Percentiles rank a stretch among this genome's conserved stretches.
These are phyloP conservation scores for Wickerhamiella kazuoi DNA, from an alignment of 805 yeast species.

Conservation along the genomic window DNA sequence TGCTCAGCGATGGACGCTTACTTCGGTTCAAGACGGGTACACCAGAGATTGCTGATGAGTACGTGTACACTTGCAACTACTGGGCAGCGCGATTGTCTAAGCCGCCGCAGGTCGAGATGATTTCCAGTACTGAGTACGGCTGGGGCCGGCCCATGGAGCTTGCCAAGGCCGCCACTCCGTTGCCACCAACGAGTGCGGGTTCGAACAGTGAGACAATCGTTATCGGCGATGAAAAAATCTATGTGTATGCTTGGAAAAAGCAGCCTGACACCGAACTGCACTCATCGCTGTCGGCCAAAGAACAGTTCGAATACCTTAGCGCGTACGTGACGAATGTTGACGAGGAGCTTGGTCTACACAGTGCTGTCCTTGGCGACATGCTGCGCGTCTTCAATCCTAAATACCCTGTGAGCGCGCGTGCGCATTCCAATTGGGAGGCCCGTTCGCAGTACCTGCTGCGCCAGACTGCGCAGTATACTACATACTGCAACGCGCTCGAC, in stretches of 20 bases:
- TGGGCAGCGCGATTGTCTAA: conserved; percentile 82
- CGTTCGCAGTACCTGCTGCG: conserved; percentile 18
- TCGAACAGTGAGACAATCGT: conserved; percentile 7
- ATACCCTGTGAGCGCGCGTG: conserved; percentile 14
- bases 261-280: conserved; percentile 18
- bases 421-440: conserved; percentile 20
- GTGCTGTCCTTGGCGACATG: conserved; percentile 23
- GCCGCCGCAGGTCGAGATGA: conserved; percentile 53
- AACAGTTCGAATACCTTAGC: conserved; percentile 27
- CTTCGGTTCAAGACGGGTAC: conserved; percentile 52
- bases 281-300: conserved; percentile 17
- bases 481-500: conserved; percentile 10
- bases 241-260: conserved; percentile 21
- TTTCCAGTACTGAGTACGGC: conserved; percentile 64
- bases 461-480: conserved; percentile 17
- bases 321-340: conserved; percentile 26
- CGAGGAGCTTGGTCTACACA: conserved; percentile 27
- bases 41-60: conserved; percentile 46
- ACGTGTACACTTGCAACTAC: conserved; percentile 63
- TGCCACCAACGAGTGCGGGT: conserved; percentile 1
- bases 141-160: conserved; percentile 30
- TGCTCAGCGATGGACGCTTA: conserved; percentile 30
- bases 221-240: conserved; percentile 14
- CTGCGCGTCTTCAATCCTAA: conserved; percentile 20
- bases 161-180: neutral